phyloP scores from a whole-genome alignment of 148 eudicot species.

The Rhododendron ovatum region DNA sequence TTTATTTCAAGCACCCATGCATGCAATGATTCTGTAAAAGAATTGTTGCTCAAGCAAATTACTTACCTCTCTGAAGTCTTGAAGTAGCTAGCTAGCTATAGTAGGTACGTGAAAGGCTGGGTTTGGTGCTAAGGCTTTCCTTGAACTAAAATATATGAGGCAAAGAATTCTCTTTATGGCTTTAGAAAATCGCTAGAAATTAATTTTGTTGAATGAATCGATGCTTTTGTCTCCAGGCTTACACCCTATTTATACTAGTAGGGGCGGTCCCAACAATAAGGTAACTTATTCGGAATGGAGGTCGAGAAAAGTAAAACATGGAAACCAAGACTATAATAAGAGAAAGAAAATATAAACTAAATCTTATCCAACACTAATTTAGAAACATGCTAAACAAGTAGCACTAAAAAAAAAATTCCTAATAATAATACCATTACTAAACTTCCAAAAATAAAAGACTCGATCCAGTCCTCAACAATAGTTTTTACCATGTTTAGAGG shows the following conservation, averaged over 20 bases:
- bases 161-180: background rate
- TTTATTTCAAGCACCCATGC: background rate
- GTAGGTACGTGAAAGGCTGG: background rate
- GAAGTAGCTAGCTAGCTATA: too few species aligned
- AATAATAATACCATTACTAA: too few species aligned
- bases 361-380: background rate
- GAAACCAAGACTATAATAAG: too few species aligned
- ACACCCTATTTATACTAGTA: background rate
- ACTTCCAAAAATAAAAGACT: too few species aligned
- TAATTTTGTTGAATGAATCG: background rate
- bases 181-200: background rate
- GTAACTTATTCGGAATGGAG: too few species aligned
- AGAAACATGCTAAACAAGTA: too few species aligned
- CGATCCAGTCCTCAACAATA: too few species aligned
- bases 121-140: background rate
- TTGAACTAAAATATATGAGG: conserved; percentile 28
- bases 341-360: background rate
- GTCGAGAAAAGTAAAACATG: too few species aligned
- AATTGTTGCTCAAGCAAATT: background rate
- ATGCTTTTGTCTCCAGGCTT: background rate
- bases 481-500: too few species aligned
- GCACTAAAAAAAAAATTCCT: too few species aligned
- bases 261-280: background rate
- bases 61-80: background rate
- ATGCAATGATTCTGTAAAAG: background rate